Base-by-base conservation (phyloP, 1,284 basidiomycete species). In the Malassezia yamatoensis region DNA sequence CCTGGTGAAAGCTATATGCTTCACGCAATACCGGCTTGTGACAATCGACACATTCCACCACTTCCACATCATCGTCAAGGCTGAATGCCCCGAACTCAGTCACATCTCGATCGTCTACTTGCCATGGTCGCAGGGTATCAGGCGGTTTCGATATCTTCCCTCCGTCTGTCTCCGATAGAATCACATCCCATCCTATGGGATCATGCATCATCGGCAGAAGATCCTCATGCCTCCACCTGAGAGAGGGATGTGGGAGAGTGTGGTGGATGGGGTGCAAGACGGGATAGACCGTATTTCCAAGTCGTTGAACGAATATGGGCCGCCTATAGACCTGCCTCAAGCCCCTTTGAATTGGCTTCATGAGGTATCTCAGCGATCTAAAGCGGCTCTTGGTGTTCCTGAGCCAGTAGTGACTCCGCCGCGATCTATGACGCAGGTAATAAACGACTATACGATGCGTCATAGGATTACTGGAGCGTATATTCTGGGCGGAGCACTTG, bases 81-180 rank as follows among this genome's bases (percentile, higher is more conserved):
- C 62, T 10, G n/a, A 62, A 61, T 7, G 63, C 62, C 6, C 71
- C 71, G 51, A 74, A 71, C 55, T 70, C 68, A 32, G 67, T 68
- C 21, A 74, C 66, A 47, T 71, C 60, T 13, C 60, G 58, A 40
- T 70, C 71, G 43, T 74, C 62, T 37, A 53, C 59, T 56, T 69
- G 63, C 70, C 68, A 70, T 13, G 54, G 50, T 10, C 44, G 55
- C 37, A 42, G 15, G 15, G n/a, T 16, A 13, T 37, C 12, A 15
- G 33, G 15, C 10, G 21, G 40, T 3, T 11, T 11, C 5, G 62
- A 59, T 13, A 61, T 54, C 33, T 59, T 51, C 50, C 52, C 42
- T 20, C 50, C 51, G 15, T 39, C 36, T 7, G 55, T 58, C 45
- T 49, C 38, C 11, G 43, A 45, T 18, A 58, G 10, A 16, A 58